Evolutionary conservation across 2,329 filamentous ascomycete species (phyloP).

Genomic region (Amphichorda felina): DNA sequence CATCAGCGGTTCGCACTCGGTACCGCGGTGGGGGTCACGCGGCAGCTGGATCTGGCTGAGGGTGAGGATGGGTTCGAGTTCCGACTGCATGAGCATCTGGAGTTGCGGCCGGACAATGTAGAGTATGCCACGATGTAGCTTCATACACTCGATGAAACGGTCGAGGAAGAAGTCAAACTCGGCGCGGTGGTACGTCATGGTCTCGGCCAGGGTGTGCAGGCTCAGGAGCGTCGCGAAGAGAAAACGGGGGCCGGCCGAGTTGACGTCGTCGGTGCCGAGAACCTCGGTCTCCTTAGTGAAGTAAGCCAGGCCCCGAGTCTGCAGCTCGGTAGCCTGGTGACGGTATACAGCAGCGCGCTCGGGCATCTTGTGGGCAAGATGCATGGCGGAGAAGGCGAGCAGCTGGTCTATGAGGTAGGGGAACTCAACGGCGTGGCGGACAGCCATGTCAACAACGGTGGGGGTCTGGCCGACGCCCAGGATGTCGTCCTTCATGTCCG

Average conservation of each 20-base stretch:
- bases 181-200: constrained; percentile 22
- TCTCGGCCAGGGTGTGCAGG: constrained; percentile 36
- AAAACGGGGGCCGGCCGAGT: constrained; percentile 24
- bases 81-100: constrained; percentile 20
- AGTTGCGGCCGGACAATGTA: constrained; percentile 21
- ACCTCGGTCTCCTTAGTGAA: constrained; percentile 19
- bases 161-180: constrained; percentile 26
- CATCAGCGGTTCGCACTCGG: constrained; percentile 13
- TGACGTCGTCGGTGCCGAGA: constrained; percentile 11
- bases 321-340: constrained; percentile 28
- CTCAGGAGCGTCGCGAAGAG: constrained; percentile 31
- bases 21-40: constrained; percentile 7
- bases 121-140: constrained; percentile 29
- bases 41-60: constrained; percentile 8
- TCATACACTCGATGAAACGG: constrained; percentile 26
- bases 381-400: constrained; percentile 31
- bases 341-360: constrained; percentile 12
- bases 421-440: constrained; percentile 17
- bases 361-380: constrained; percentile 15
- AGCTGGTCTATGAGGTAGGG: constrained; percentile 35
- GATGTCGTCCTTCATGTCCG: constrained; percentile 10
- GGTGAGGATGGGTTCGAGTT: constrained; percentile 16
- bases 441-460: constrained; percentile 16
- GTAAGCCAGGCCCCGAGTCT: constrained; percentile 27
- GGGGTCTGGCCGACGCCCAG: constrained; percentile 9